Evolutionary conservation across 306 rosid species (phyloP).

Genomic region (Erythrophleum fordii): DNA sequence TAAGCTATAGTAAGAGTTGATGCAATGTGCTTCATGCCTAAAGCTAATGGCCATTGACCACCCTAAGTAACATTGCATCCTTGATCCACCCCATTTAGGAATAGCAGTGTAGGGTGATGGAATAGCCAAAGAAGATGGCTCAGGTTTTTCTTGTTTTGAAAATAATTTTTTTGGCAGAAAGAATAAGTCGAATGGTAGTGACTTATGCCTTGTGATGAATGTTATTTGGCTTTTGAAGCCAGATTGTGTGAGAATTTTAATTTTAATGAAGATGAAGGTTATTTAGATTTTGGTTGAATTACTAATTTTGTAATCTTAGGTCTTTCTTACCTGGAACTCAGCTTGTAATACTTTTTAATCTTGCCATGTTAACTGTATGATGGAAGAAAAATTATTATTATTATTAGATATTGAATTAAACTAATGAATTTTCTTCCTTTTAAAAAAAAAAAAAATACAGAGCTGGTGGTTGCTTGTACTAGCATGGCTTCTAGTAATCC

Average conservation of each 20-base stretch:
- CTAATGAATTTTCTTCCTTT: background rate
- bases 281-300: background rate
- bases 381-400: background rate
- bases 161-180: background rate
- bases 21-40: conserved; percentile 4
- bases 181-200: background rate
- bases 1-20: background rate
- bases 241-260: background rate
- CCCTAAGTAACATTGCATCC: background rate
- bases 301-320: background rate
- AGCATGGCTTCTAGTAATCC: conserved; percentile 75
- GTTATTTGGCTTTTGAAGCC: background rate
- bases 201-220: background rate
- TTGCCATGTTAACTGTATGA: background rate
- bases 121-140: background rate
- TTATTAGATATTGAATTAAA: background rate
- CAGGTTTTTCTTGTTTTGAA: background rate
- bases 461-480: conserved; percentile 28
- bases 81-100: background rate
- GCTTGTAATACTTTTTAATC: conserved; percentile 1
- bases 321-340: background rate
- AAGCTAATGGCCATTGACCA: background rate
- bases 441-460: too few species aligned
- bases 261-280: background rate
- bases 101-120: background rate